Conservation (phyloP, 108 stramenopile genomes). For the Aurantiochytrium sp. region DNA sequence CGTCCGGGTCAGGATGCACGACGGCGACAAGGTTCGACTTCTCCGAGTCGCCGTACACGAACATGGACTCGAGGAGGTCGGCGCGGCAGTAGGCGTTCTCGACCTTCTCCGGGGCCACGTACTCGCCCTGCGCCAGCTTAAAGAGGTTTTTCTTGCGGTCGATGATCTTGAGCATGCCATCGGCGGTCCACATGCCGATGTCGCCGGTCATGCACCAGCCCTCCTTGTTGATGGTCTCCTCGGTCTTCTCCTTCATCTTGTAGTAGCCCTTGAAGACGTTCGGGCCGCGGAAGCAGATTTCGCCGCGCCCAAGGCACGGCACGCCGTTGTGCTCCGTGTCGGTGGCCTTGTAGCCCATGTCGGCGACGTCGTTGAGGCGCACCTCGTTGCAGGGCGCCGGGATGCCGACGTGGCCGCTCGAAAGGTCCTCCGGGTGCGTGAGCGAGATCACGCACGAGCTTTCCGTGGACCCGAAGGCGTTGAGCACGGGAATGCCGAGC, state of each 20-base stretch:
- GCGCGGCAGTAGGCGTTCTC: conserved; percentile 82
- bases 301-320: conserved; percentile 75
- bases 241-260: conserved; percentile 86
- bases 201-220: conserved; percentile 95
- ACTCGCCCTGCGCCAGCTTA: conserved; percentile 85
- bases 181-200: conserved; percentile 83
- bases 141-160: conserved; percentile 97
- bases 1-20: conserved; percentile 86
- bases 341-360: conserved; percentile 86
- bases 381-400: conserved; percentile 75
- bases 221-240: conserved; percentile 79
- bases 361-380: conserved; percentile 79
- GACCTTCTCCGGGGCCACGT: conserved; percentile 86
- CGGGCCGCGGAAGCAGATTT: conserved; percentile 92
- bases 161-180: conserved; percentile 88
- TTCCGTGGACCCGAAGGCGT: conserved; percentile 96
- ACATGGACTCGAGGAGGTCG: conserved; percentile 74
- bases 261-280: conserved; percentile 90
- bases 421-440: conserved; percentile 63
- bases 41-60: conserved; percentile 88
- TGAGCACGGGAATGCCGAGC: conserved; percentile 81
- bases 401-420: conserved; percentile 88
- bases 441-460: conserved; percentile 73
- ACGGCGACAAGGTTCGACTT: conserved; percentile 81
- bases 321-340: conserved; percentile 45